Conservation (phyloP, 305 asterid species). For the Fraxinus greggii region DNA sequence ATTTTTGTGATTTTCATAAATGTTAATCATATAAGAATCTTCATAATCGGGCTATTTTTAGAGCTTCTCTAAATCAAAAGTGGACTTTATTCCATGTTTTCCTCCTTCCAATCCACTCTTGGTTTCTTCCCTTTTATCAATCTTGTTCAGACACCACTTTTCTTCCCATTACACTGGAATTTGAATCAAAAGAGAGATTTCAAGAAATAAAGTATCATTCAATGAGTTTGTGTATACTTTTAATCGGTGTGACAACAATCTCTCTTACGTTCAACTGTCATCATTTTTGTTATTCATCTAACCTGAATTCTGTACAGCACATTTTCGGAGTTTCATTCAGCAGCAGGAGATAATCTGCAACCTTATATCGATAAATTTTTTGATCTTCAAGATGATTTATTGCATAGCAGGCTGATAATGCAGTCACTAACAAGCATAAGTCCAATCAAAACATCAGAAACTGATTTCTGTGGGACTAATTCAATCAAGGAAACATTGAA, state of each 20-base stretch:
- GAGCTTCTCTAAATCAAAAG: background rate
- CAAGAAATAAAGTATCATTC: background rate
- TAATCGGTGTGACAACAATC: background rate
- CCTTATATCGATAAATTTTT: conserved; percentile 52
- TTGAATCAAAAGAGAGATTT: background rate
- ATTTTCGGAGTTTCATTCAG: conserved; percentile 49
- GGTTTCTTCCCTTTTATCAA: background rate
- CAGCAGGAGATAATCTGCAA: conserved; percentile 53
- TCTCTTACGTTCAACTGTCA: background rate
- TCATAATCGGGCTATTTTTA: background rate
- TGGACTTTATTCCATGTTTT: background rate
- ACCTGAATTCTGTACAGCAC: conserved; percentile 37
- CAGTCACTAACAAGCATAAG: conserved; percentile 49
- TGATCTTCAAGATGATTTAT: conserved; percentile 48
- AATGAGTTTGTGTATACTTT: background rate
- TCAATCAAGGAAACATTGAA: conserved; percentile 44
- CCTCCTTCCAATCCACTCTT: background rate
- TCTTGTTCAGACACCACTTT: background rate
- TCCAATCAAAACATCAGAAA: conserved; percentile 40
- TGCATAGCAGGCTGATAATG: conserved; percentile 45
- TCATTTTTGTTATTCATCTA: background rate
- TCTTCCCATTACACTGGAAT: background rate
- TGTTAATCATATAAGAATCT: background rate
- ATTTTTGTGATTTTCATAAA: background rate
- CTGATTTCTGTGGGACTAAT: conserved; percentile 24